Evolutionary conservation across 2,329 filamentous ascomycete species (phyloP), one percentile per base, ranked within the genome.

Genomic region (Scortechinia acanthostroma): DNA sequence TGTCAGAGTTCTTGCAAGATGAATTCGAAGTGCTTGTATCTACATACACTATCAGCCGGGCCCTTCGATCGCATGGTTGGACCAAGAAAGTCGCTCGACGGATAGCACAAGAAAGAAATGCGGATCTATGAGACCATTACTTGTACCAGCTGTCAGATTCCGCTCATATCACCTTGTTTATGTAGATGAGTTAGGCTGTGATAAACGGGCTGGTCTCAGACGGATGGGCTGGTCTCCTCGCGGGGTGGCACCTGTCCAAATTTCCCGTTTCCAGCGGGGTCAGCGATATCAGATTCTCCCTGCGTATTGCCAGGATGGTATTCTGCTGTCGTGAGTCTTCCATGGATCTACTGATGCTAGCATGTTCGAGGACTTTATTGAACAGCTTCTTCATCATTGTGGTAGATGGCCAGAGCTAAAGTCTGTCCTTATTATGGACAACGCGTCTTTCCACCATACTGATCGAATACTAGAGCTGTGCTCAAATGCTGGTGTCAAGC

Each of bases 401-500:
- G 25, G 25, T 30, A 30, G 25, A 30, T 30, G 25, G n/a, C 25
- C 25, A n/a, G n/a, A 30, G 25, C 25, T n/a, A n/a, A 30, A 30
- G n/a, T n/a, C 25, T n/a, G n/a, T 30, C 25, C 25, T 30, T 30
- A 30, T 30, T 10, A 30, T 30, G n/a, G n/a, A 30, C n/a, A 30
- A 30, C 25, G n/a, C 25, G 10, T 30, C 25, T 10, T 30, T 30
- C 25, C 25, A n/a, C 25, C n/a, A 30, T 30, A 30, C 25, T 30
- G 25, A 30, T 30, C n/a, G n/a, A 10, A 30, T 30, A 30, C n/a
- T n/a, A 30, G 25, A 30, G n/a, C 25, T 30, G 25, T 30, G 25
- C 25, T 20, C 15, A n/a, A 50, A 53, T 3, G 52, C 49, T 10
- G 50, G 52, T 1, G 50, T 55, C 0, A 40, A 44, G 15, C n/a